phyloP scores from a whole-genome alignment of 2,329 filamentous ascomycete species.

The Didymella keratinophila region DNA sequence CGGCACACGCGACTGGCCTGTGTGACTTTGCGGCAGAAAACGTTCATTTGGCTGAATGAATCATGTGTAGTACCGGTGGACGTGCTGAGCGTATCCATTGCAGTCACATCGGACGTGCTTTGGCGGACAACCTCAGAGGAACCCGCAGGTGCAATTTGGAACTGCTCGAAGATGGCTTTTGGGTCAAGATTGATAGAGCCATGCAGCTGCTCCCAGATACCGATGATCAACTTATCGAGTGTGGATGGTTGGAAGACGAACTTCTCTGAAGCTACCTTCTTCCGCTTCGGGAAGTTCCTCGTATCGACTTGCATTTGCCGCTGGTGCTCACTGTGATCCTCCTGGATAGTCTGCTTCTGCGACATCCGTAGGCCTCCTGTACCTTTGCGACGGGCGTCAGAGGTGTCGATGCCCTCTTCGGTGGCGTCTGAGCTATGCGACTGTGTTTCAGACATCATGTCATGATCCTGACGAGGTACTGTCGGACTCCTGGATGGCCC shows the following conservation, averaged over 20 bases:
- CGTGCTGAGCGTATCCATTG: constrained; percentile 26
- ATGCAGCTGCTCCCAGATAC: constrained; percentile 61
- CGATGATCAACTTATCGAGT: constrained; percentile 58
- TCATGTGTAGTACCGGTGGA: constrained; percentile 21
- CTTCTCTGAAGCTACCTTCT: constrained; percentile 46
- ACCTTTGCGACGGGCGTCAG: constrained; percentile 33
- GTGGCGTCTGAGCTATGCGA: constrained; percentile 14
- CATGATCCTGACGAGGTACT: constrained; percentile 15
- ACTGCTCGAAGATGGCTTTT: constrained; percentile 46
- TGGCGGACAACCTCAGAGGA: constrained; percentile 26
- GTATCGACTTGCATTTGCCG: constrained; percentile 45
- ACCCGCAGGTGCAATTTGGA: constrained; percentile 33
- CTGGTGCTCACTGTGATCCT: constrained; percentile 44
- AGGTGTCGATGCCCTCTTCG: constrained; percentile 6
- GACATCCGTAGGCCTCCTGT: constrained; percentile 41
- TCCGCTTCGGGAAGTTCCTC: constrained; percentile 44
- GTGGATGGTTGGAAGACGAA: constrained; percentile 57
- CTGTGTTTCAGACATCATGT: constrained; percentile 18
- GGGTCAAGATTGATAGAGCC: constrained; percentile 54
- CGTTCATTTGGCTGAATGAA: constrained; percentile 53
- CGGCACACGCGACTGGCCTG: constrained; percentile 62
- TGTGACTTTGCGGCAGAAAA: constrained; percentile 56
- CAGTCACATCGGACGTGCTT: constrained; percentile 14
- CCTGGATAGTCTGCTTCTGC: constrained; percentile 35
- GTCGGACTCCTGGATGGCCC: constrained; percentile 34